Evolutionary conservation across 2,329 filamentous ascomycete genomes (phyloP), one percentile per base, ranked within the genome.

Genomic region (Pestalotiopsis sp.): DNA sequence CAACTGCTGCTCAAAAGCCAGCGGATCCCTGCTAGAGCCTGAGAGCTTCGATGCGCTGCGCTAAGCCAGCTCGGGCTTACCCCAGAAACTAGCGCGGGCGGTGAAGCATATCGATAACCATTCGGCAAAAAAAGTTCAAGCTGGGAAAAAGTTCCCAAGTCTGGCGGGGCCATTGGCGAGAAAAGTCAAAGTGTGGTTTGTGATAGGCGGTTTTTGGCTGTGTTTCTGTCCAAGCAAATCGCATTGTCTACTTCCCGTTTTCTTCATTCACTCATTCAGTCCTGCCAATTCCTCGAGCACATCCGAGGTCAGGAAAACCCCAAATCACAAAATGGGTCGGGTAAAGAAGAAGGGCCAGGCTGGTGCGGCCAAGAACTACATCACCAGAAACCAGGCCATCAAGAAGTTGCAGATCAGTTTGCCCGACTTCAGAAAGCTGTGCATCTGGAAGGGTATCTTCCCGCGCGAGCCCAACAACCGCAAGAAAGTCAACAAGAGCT

Each of bases 401-500:
- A 94, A 95, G 82, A 99, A 98, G 85, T 91, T 99, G 72, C 96
- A 99, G 84, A 93, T 99, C 82, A 97, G 93, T 78, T 90, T 99
- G 68, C 94, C 95, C 74, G 96, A 99, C 84, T 99, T 99, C 84
- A 92, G 96, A 83, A 92, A 97, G 84, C 88, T 99, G 80, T 99
- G 96, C 85, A 99, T 99, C 82, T 99, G 97, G 92, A 98, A 98
- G 86, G 96, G 95, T 76, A 98, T 99, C 81, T 99, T 98, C 83
- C 96, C 96, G 73, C 93, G 96, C 78, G 96, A 99, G 86, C 96
- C 96, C 72, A 90, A 96, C 78, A 97, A 92, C 85, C 95, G 94
- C 86, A 98, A 97, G 86, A 98, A 98, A 89, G 96, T 93, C 57
- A 93, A 92, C 79, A 97, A 97, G 83, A 94, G 93, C 70, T 90